phyloP scores from a whole-genome alignment of 2,329 filamentous ascomycete genomes.

The Paramyrothecium sp. region DNA sequence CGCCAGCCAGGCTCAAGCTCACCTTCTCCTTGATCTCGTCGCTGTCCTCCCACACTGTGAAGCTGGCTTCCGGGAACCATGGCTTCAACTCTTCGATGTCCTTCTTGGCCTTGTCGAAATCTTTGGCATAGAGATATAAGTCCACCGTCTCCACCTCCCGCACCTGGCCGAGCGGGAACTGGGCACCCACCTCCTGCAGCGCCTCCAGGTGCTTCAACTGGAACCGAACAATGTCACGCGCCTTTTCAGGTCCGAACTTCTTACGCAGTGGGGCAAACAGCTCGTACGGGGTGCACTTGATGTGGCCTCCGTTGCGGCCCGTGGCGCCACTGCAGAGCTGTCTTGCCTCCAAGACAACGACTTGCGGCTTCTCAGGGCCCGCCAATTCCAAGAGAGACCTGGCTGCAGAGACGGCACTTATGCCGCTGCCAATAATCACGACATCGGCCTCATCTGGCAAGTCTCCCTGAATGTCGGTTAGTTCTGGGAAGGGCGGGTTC shows the following conservation, averaged over 20 bases:
- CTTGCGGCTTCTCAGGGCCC: constrained; percentile 4
- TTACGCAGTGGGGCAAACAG: constrained; percentile 32
- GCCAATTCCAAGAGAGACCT: constrained; percentile 25
- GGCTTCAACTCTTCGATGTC: constrained; percentile 29
- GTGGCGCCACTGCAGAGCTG: constrained; percentile 50
- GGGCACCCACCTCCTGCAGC: constrained; percentile 35
- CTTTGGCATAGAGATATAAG: constrained; percentile 36
- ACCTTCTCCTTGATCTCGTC: constrained; percentile 27
- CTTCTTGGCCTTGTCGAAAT: constrained; percentile 28
- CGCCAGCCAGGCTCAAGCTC: neutral
- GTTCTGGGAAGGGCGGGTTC: constrained; percentile 38
- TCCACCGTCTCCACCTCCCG: constrained; percentile 46
- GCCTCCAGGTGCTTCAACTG: constrained; percentile 39
- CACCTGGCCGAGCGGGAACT: constrained; percentile 36
- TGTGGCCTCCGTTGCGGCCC: constrained; percentile 51
- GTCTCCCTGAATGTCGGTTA: constrained; percentile 28
- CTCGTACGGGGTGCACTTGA: constrained; percentile 44
- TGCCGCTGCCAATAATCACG: constrained; percentile 54
- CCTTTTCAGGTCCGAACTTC: constrained; percentile 30
- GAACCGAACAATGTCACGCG: constrained; percentile 40
- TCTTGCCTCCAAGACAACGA: constrained; percentile 51
- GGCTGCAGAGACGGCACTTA: constrained; percentile 39
- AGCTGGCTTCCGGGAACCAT: constrained; percentile 39
- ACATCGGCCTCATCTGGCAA: constrained; percentile 42
- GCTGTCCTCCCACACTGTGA: constrained; percentile 29